Percentiles rank a stretch among this genome's conserved stretches.
These are phyloP conservation scores for Ganoderma lucidum DNA, from an alignment of 1,284 basidiomycete species.

Conservation along the genomic window DNA sequence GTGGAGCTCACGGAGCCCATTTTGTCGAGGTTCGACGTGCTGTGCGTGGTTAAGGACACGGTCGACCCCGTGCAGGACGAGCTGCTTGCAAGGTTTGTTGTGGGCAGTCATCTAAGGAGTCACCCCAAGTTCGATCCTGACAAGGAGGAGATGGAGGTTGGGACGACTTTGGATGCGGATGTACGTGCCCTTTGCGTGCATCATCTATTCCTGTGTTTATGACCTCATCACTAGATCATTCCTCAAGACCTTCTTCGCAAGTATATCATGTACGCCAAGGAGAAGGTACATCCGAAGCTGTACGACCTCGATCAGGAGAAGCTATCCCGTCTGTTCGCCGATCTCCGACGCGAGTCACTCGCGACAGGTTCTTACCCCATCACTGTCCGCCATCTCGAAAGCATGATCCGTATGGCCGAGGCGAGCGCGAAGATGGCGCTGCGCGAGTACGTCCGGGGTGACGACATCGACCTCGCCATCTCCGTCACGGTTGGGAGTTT, in stretches of 20 bases:
- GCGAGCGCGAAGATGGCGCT: constrained; percentile 99
- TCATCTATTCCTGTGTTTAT: constrained; percentile 1
- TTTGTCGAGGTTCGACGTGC: constrained; percentile 97
- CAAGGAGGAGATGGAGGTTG: constrained; percentile 88
- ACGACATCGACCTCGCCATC: constrained; percentile 98
- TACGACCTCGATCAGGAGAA: constrained; percentile 98
- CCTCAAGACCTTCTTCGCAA: constrained; percentile 97
- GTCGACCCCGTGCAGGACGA: constrained; percentile 98
- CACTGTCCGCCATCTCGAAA: constrained; percentile 97
- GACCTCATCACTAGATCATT: constrained; percentile 76
- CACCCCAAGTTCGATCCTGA: constrained; percentile 93
- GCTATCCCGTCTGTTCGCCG: constrained; percentile 93
- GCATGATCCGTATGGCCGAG: constrained; percentile 99
- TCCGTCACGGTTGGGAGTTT: constrained; percentile 96
- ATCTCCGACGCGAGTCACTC: constrained; percentile 94
- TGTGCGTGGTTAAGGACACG: constrained; percentile 98
- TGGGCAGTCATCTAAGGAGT: constrained; percentile 93
- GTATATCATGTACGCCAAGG: constrained; percentile 99
- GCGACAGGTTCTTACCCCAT: constrained; percentile 98
- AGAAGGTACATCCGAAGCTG: constrained; percentile 91
- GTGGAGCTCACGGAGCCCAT: constrained; percentile 99
- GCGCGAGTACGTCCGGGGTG: constrained; percentile 93
- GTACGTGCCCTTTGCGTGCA: constrained; percentile 55
- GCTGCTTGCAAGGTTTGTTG: constrained; percentile 95
- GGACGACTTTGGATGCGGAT: constrained; percentile 90